Evolutionary conservation across 2,329 filamentous ascomycete species (phyloP).

Genomic region (Capronia epimyces): DNA sequence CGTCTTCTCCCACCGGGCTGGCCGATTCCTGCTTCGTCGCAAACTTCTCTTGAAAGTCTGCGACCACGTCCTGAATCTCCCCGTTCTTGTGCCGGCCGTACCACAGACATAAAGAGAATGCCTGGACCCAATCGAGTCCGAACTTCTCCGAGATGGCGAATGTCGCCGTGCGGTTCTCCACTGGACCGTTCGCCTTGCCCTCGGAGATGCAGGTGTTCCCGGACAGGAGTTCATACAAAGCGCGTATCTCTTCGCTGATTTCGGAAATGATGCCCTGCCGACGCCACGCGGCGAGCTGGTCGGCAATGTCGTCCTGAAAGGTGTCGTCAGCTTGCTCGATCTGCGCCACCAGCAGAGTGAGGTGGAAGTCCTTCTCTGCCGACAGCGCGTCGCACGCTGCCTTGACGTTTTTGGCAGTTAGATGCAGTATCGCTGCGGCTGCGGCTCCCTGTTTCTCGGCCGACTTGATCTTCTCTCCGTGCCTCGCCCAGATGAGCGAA

Average conservation of each 20-base stretch:
- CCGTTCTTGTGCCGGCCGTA: slow-evolving; percentile 69
- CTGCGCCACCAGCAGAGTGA: slow-evolving; percentile 78
- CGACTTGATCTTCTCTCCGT: slow-evolving; percentile 57
- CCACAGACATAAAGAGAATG: slow-evolving; percentile 87
- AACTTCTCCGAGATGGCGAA: slow-evolving; percentile 83
- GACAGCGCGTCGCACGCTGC: slow-evolving; percentile 79
- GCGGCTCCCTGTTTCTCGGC: slow-evolving; percentile 64
- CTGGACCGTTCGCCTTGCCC: slow-evolving; percentile 63
- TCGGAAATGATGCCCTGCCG: slow-evolving; percentile 79
- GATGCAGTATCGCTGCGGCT: slow-evolving; percentile 66
- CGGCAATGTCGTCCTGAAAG: slow-evolving; percentile 66
- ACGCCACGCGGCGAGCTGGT: slow-evolving; percentile 80
- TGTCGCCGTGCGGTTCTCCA: slow-evolving; percentile 72
- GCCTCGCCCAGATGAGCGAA: slow-evolving; percentile 49
- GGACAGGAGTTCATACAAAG: slow-evolving; percentile 81
- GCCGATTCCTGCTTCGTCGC: slow-evolving; percentile 62
- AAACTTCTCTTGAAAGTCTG: slow-evolving; percentile 68
- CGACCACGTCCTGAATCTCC: slow-evolving; percentile 65
- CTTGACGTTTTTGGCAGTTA: slow-evolving; percentile 71
- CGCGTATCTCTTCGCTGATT: slow-evolving; percentile 74
- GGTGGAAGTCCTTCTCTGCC: slow-evolving; percentile 68
- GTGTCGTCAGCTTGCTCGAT: slow-evolving; percentile 64
- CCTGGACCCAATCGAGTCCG: slow-evolving; percentile 83
- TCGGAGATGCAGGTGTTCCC: slow-evolving; percentile 82
- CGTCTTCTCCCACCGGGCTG: slow-evolving; percentile 62